These are phyloP conservation scores for Aspergillus fructus DNA, from an alignment of 2,329 filamentous ascomycete genomes.

Conservation along the genomic window DNA sequence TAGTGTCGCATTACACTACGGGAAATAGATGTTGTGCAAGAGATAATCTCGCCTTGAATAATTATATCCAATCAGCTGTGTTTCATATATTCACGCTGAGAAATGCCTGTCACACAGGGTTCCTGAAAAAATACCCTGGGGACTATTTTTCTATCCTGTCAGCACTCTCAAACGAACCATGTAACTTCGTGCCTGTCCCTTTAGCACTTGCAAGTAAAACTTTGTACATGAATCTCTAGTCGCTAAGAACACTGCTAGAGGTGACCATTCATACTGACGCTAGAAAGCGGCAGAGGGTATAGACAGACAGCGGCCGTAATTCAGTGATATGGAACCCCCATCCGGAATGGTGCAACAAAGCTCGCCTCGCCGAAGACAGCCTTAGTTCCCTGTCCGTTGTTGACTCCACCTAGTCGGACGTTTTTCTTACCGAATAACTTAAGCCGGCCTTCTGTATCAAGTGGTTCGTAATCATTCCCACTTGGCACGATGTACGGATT, in stretches of 20 bases:
- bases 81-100: not conserved
- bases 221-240: not conserved
- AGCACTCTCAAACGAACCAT: not conserved
- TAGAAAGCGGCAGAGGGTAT: not conserved
- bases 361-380: slow-evolving; percentile 7
- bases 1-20: not conserved
- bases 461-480: not conserved
- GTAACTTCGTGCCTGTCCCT: not conserved
- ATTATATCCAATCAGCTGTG: not conserved
- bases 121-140: not conserved
- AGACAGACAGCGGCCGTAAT: too few relatives aligned
- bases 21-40: not conserved
- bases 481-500: slow-evolving; percentile 3
- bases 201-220: not conserved
- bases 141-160: not conserved
- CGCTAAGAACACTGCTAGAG: not conserved
- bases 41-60: not conserved
- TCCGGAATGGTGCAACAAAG: slow-evolving; percentile 1
- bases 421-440: not conserved
- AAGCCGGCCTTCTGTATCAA: slow-evolving; percentile 2
- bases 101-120: not conserved
- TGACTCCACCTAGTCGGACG: slow-evolving; percentile 2
- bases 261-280: too few relatives aligned
- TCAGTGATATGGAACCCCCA: slow-evolving; percentile 10
- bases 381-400: slow-evolving; percentile 1